Evolutionary conservation across 1,139 yeast species (phyloP), one percentile per base, ranked within the genome.

Genomic region (Taphrina communis): DNA sequence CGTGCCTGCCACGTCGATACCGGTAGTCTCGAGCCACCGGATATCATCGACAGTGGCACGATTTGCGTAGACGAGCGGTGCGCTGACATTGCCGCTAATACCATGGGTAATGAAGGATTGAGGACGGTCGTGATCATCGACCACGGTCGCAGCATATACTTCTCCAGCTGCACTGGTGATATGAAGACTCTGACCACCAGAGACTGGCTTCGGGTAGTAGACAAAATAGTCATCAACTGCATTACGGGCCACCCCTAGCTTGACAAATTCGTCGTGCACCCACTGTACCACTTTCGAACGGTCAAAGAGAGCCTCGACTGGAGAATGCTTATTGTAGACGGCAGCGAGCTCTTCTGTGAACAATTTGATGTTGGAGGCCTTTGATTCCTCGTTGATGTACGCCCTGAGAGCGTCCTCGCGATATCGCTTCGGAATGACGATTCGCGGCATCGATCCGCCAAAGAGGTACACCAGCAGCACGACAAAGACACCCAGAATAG

Each of bases 31-130:
- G 35, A 92, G 78, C 2, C 72, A 72, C n/a, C 80, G 75, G 66
- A 85, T 84, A 75, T 93, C 98, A 2, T 79, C 78, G 2, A 77
- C 77, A 0, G 85, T 78, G 4, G 97, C 98, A 73, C 81, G 85
- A 75, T 90, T 87, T 0, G 85, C 87, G 76, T 86, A 90, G 0
- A 87, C 75, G 1, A 86, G 69, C 0, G 78, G 81, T 0, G 87
- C 89, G 39, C 82, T 82, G 0, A 85, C 83, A 25, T 83, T 83
- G 0, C 89, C 90, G 17, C 83, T 81, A 31, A 82, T 82, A 0
- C 67, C 55, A 35, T 63, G 67, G 36, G 67, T 57, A 17, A 63
- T 53, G 38, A 55, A 55, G 12, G 61, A 36, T 17, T 19, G 53
- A 7, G 31, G 44, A 6, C 41, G 53, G 6, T 41, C 62, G 17